Evolutionary conservation across 305 asterid genomes (phyloP), one percentile per base, ranked within the genome.

Genomic region (Andrographis paniculata): DNA sequence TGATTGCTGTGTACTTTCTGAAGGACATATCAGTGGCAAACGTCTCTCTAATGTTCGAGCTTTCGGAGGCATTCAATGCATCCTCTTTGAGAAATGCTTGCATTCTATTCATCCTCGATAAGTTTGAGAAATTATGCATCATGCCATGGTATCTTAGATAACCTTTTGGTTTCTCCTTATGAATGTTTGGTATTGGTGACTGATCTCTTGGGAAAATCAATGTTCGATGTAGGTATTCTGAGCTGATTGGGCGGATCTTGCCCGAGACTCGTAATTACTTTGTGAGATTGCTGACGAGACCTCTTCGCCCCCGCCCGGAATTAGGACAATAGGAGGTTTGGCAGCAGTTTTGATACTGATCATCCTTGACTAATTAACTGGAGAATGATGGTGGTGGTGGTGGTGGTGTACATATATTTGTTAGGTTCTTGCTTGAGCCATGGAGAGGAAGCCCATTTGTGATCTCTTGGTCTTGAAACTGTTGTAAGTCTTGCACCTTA

Each of bases 41-140:
- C 8, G 95, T 87, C 41, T 74, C 95, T 54, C 52, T 74, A 58
- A 87, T 92, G 96, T 92, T 81, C 6, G 96, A 92, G 65, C 69
- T 92, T 53, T 87, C 99, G 9, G 96, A 92, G 76, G 93, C 95
- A 15, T 92, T 77, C 58, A 87, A 84, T 45, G 96, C 99, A 5
- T 38, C 56, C 50, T 68, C 99, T 28, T 64, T 92, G 65, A 75
- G 87, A 67, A 76, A 81, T 28, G 74, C 96, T 52, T 92, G 94
- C 72, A 82, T 91, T 48, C 56, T 84, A 14, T 91, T 75, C 76
- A 73, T 78, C 75, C 71, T 91, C 66, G 96, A 91, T 41, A 84
- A 87, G 41, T 78, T 61, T 42, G 94, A 81, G 66, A 79, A 75
- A 42, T 58, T 91, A 57, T 66, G 69, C 40, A 40, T 53, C 42